Evolutionary conservation across 345 rosid species (phyloP), one percentile per base, ranked within the genome.

Genomic region (Linum tenue): DNA sequence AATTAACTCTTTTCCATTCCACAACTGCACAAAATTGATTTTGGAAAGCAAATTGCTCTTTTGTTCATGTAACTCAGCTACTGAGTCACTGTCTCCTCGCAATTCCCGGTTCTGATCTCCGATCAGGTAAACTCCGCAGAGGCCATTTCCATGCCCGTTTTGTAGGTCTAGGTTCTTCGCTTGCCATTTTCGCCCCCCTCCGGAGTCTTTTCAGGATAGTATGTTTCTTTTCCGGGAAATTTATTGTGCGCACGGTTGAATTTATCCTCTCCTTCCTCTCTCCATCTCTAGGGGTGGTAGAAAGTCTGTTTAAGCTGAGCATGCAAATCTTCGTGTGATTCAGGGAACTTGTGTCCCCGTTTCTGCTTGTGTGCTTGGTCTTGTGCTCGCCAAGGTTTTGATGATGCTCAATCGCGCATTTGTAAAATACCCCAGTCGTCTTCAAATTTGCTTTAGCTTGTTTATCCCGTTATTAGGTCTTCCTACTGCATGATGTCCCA

Each of bases 101-200:
- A 42, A 62, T n/a, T 43, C 39, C n/a, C 62, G 5, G 58, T 42
- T 64, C 68, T 15, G 68, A 69, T 64, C 73, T 64, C 67, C 73
- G 59, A 58, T 57, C 59, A 70, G 64, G 73, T 70, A 63, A 37
- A 10, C 38, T 5, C 53, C 14, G 3, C 53, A 12, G 53, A 48
- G 3, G 11, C 53, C 14, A 48, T 48, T 48, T 10, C 53, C 11
- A 3, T 48, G 9, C 14, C 53, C 53, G 9, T 48, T 48, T 15
- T 3, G 9, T 7, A 10, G 12, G 53, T 48, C 53, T 48, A 2
- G 3, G 11, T 48, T 37, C 43, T 37, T 2, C 39, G 35, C 38
- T 35, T 42, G 43, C 17, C 3, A 36, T 59, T 59, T 36, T 1
- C 43, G 14, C 35, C 55, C 31, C n/a, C 37, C 15, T 39, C 39